phyloP scores from a whole-genome alignment of 108 stramenopile species.

The Chaetoceros muelleri region DNA sequence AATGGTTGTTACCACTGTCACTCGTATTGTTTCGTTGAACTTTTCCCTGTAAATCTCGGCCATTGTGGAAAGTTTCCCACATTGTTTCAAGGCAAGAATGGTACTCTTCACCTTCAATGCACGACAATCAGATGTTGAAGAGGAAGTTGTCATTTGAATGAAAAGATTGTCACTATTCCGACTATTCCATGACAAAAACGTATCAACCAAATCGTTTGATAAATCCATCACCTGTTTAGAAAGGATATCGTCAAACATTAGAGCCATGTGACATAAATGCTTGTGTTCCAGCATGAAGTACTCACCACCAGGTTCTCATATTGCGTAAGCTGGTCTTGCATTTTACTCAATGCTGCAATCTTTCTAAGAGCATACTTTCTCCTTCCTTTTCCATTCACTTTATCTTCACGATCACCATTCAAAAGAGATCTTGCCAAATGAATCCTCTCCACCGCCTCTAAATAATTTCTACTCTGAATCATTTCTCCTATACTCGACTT shows the following conservation, averaged over 20 bases:
- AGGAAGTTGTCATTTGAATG: slow-evolving; percentile 3
- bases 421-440: slow-evolving; percentile 48
- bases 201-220: slow-evolving; percentile 68
- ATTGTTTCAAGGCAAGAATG: slow-evolving; percentile 17
- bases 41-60: slow-evolving; percentile 37
- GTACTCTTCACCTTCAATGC: neutral
- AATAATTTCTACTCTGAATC: slow-evolving; percentile 56
- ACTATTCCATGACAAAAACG: slow-evolving; percentile 64
- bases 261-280: too few relatives aligned
- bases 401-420: slow-evolving; percentile 9
- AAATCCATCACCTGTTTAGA: slow-evolving; percentile 14
- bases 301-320: slow-evolving; percentile 74
- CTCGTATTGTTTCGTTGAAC: slow-evolving; percentile 64
- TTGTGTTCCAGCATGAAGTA: too few relatives aligned
- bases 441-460: slow-evolving; percentile 68
- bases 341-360: slow-evolving; percentile 41
- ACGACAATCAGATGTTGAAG: slow-evolving; percentile 8
- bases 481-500: slow-evolving; percentile 58
- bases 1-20: slow-evolving; percentile 84
- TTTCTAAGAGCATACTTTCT: slow-evolving; percentile 20
- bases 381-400: slow-evolving; percentile 1
- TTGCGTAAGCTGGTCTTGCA: slow-evolving; percentile 57
- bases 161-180: slow-evolving; percentile 11
- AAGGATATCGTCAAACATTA: too few relatives aligned
- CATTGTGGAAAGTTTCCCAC: slow-evolving; percentile 17